Base-by-base conservation (phyloP, 163 green algal genomes). In the Volvox carteri region DNA sequence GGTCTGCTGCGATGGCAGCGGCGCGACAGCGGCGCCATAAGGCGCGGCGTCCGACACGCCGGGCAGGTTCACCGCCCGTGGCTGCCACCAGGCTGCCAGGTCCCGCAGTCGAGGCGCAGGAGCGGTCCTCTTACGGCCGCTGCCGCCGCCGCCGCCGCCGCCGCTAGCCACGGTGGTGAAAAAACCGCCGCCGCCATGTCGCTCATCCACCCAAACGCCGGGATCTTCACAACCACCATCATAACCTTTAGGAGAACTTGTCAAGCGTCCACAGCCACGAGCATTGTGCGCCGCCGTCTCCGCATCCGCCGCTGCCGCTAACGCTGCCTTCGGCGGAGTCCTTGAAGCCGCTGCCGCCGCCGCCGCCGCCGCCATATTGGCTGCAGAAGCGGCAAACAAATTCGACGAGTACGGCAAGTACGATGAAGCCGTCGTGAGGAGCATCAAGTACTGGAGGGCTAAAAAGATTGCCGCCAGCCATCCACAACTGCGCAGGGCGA, bases 401-500 rank as follows among this genome's bases (percentile, higher is more conserved):
- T 25, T 18, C 6, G 46, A 21, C 30, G 44, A 65, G 44, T 33
- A 81, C 19, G 70, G 42, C 18, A 78, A 41, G 1, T 12, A 81
- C 19, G n/a, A 81, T 25, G 21, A 50, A 30, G 48, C 75, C 48
- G 50, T 33, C 9, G 75, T 30, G 48, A 84, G 46, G 8, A 84
- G 30, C 18, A 56, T 16, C 35, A 56, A 33, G 75, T 72, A 56
- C 75, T 84, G 75, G 33, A 52, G 46, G 9, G 42, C 46, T 11
- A 25, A 50, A 33, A 84, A 37, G 4, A 84, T 46, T 7, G 75
- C 75, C n/a, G 41, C 33, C 48, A 70, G 48, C 75, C 46, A 84
- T 11, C 30, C 46, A 48, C n/a, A 35, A 12, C 75, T 35, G 30
- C 75, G 75, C 21, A 75, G 65, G 30, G 12, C 65, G 65, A 74